phyloP scores from a whole-genome alignment of 2,329 filamentous ascomycete species.

The Colletotrichum falcatum region DNA sequence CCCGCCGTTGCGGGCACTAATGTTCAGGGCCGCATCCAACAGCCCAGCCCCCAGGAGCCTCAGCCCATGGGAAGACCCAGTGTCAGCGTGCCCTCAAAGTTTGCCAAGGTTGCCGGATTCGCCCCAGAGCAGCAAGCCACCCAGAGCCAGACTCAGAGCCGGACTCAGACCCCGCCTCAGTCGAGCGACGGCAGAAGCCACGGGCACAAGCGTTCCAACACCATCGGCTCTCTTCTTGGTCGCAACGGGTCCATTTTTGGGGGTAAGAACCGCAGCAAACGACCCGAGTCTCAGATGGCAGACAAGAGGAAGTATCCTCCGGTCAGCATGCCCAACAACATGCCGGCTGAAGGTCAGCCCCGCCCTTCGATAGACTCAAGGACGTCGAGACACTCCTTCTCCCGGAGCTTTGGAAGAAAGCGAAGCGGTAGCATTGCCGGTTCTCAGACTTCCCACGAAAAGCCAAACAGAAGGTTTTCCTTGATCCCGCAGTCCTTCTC shows the following conservation, averaged over 20 bases:
- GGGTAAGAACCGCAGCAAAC: conserved; percentile 63
- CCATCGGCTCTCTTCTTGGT: conserved; percentile 86
- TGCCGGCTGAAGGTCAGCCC: conserved; percentile 68
- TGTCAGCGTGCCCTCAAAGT: conserved; percentile 69
- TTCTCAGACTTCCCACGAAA: conserved; percentile 68
- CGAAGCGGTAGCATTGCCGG: conserved; percentile 73
- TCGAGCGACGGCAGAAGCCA: conserved; percentile 53
- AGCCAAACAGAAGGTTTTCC: conserved; percentile 74
- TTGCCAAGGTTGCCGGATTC: conserved; percentile 69
- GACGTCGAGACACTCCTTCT: conserved; percentile 75
- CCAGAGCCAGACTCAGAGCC: conserved; percentile 13
- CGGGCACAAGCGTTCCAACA: conserved; percentile 77
- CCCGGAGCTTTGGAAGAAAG: conserved; percentile 77
- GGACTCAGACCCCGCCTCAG: conserved; percentile 33
- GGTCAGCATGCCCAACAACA: conserved; percentile 85
- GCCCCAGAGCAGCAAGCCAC: conserved; percentile 60
- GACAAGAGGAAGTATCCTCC: conserved; percentile 79
- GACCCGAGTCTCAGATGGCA: conserved; percentile 54
- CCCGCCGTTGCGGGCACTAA: conserved; percentile 90
- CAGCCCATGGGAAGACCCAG: conserved; percentile 73
- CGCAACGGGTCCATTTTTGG: conserved; percentile 86
- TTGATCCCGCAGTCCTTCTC: conserved; percentile 75
- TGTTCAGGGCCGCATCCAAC: conserved; percentile 89
- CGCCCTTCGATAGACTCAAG: conserved; percentile 78
- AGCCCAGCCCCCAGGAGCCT: conserved; percentile 82